These are phyloP conservation scores for Naganishia vishniacii DNA, from an alignment of 768 basidiomycete species.

Conservation along the genomic window DNA sequence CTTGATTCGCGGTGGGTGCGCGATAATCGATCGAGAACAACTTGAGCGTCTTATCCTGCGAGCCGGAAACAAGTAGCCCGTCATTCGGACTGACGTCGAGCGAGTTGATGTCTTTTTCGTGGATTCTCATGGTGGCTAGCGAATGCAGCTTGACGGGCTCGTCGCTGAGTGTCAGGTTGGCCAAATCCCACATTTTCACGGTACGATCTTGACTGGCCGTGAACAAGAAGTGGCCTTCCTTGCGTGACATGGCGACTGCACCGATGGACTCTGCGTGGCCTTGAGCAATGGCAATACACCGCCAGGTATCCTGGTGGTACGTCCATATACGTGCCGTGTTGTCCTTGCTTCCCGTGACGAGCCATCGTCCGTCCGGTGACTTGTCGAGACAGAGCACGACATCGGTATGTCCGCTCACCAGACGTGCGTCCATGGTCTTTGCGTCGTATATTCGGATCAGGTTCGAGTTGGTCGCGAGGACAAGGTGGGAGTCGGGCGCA, in stretches of 20 bases:
- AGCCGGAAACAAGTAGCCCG: slow-evolving; percentile 79
- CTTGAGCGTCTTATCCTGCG: slow-evolving; percentile 92
- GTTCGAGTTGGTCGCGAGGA: slow-evolving; percentile 95
- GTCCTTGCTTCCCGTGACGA: slow-evolving; percentile 93
- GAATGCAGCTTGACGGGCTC: slow-evolving; percentile 59
- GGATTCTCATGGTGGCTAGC: slow-evolving; percentile 78
- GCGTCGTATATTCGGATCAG: slow-evolving; percentile 84
- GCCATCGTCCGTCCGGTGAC: slow-evolving; percentile 60
- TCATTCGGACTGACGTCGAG: slow-evolving; percentile 89
- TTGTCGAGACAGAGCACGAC: slow-evolving; percentile 81
- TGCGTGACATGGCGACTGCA: slow-evolving; percentile 74
- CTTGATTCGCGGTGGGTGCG: slow-evolving; percentile 36
- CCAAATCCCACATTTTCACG: slow-evolving; percentile 97
- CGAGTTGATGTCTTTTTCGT: slow-evolving; percentile 98
- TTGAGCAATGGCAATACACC: slow-evolving; percentile 78
- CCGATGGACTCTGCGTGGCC: slow-evolving; percentile 62
- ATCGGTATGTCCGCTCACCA: slow-evolving; percentile 82
- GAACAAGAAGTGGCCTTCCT: slow-evolving; percentile 64
- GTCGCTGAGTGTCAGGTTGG: slow-evolving; percentile 32
- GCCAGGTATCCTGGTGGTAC: slow-evolving; percentile 55
- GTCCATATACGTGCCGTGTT: slow-evolving; percentile 81
- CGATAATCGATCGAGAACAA: slow-evolving; percentile 69
- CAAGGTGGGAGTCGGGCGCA: slow-evolving; percentile 64
- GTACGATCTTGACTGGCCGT: slow-evolving; percentile 96
- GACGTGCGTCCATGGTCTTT: slow-evolving; percentile 68